Evolutionary conservation across 2,329 filamentous ascomycete species (phyloP).

Genomic region (Aureobasidium pullulans): DNA sequence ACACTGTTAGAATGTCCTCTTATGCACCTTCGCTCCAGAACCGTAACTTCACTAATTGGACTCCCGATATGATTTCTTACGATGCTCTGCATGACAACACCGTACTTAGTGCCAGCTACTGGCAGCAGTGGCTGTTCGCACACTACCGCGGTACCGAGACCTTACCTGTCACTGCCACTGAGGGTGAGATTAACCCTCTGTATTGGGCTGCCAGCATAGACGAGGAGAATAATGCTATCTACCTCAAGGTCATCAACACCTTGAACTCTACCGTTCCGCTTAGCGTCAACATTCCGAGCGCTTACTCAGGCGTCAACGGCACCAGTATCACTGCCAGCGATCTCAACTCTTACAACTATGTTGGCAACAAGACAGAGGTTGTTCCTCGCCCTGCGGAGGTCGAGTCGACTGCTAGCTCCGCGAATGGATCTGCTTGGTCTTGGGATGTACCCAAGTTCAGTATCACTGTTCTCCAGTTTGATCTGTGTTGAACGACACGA

Average conservation of each 20-base stretch:
- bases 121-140: slow-evolving; percentile 26
- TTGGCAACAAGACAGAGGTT: slow-evolving; percentile 21
- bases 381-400: slow-evolving; percentile 19
- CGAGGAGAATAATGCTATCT: slow-evolving; percentile 15
- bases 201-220: slow-evolving; percentile 27
- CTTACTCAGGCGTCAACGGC: slow-evolving; percentile 22
- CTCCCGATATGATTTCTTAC: slow-evolving; percentile 27
- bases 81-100: slow-evolving; percentile 25
- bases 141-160: slow-evolving; percentile 24
- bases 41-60: slow-evolving; percentile 29
- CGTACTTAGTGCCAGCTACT: slow-evolving; percentile 26
- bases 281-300: slow-evolving; percentile 18
- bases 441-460: slow-evolving; percentile 22
- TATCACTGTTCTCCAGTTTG: slow-evolving; percentile 24
- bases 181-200: slow-evolving; percentile 25
- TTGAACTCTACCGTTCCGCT: slow-evolving; percentile 19
- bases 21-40: slow-evolving; percentile 28
- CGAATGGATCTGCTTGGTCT: slow-evolving; percentile 16
- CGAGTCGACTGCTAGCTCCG: background rate
- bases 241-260: slow-evolving; percentile 22
- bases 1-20: slow-evolving; percentile 22
- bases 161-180: slow-evolving; percentile 20
- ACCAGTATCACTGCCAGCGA: slow-evolving; percentile 22
- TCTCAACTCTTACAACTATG: slow-evolving; percentile 23
- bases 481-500: slow-evolving; percentile 3